These are phyloP conservation scores for Taxillus chinensis DNA, from an alignment of 164 flowering plant genomes.

Conservation along the genomic window DNA sequence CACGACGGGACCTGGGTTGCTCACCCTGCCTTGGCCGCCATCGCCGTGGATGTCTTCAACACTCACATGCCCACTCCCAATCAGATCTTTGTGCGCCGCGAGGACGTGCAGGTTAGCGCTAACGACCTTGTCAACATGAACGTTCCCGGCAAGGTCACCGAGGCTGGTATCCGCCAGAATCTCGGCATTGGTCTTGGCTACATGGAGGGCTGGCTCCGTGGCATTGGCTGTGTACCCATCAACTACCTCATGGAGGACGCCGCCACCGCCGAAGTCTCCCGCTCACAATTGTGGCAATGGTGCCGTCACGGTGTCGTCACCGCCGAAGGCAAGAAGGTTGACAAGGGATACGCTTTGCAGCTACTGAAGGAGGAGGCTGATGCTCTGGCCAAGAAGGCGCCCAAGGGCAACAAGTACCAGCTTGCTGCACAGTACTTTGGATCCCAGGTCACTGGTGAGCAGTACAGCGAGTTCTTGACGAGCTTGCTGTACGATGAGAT, in stretches of 20 bases:
- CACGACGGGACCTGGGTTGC: constrained; percentile 98
- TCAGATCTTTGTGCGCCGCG: constrained; percentile 61
- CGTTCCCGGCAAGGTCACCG: constrained; percentile 62
- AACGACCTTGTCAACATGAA: constrained; percentile 65
- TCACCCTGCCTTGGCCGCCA: constrained; percentile 79
- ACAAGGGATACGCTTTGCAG: no score
- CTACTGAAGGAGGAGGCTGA: no score
- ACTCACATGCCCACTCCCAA: constrained; percentile 45
- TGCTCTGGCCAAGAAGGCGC: no score
- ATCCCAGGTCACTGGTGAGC: no score
- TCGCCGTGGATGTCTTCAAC: constrained; percentile 61
- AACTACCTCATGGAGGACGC: constrained; percentile 98
- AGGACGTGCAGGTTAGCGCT: constrained; percentile 47
- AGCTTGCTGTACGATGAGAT: no score
- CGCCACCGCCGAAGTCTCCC: constrained; percentile 88
- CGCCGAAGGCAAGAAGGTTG: no score
- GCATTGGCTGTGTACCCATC: constrained; percentile 83
- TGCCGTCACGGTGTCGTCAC: constrained; percentile 61
- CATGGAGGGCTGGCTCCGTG: constrained; percentile 84
- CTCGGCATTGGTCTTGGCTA: constrained; percentile 87
- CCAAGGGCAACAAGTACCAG: no score
- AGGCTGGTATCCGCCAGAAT: constrained; percentile 82
- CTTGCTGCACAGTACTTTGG: no score
- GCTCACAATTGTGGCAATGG: constrained; percentile 97
- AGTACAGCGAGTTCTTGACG: no score